Percentiles rank a stretch among this genome's conserved stretches.
These are phyloP conservation scores for Pilasporangium apinafurcum DNA, from an alignment of 352 stramenopile species.

Conservation along the genomic window DNA sequence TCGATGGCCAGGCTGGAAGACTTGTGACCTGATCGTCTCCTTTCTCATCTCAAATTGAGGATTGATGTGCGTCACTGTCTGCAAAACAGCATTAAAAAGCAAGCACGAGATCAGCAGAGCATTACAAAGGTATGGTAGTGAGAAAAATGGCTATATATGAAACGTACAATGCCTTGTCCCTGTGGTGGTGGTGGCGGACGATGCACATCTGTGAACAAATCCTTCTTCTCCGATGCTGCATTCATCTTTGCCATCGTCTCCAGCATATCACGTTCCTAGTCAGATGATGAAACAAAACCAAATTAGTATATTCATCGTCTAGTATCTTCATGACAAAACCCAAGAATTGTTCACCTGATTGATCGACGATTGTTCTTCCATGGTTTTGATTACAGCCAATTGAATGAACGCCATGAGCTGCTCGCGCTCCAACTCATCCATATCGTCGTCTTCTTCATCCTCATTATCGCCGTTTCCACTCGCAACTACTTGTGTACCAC, in stretches of 20 bases:
- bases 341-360: conserved; percentile 28
- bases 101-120: not conserved
- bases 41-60: conserved; percentile 82
- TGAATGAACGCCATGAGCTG: conserved; percentile 80
- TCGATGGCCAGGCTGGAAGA: conserved; percentile 95
- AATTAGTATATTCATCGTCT: not conserved
- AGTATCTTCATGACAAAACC: not conserved
- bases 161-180: conserved; percentile 72
- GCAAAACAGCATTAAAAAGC: conserved; percentile 4
- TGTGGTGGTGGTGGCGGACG: conserved; percentile 47
- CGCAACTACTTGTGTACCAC: conserved; percentile 7
- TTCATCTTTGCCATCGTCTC: conserved; percentile 85
- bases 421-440: conserved; percentile 75
- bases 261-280: conserved; percentile 72
- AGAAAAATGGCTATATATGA: not conserved
- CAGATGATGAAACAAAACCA: not conserved
- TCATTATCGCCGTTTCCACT: conserved; percentile 12
- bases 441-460: conserved; percentile 42
- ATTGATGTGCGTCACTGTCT: conserved; percentile 84
- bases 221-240: conserved; percentile 36
- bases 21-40: conserved; percentile 78
- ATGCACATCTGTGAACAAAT: conserved; percentile 68
- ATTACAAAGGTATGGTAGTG: not conserved
- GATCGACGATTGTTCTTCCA: conserved; percentile 69
- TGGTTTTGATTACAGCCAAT: conserved; percentile 62